Evolutionary conservation across 441 rosid species (phyloP).

Genomic region (Euphorbia celastroides): DNA sequence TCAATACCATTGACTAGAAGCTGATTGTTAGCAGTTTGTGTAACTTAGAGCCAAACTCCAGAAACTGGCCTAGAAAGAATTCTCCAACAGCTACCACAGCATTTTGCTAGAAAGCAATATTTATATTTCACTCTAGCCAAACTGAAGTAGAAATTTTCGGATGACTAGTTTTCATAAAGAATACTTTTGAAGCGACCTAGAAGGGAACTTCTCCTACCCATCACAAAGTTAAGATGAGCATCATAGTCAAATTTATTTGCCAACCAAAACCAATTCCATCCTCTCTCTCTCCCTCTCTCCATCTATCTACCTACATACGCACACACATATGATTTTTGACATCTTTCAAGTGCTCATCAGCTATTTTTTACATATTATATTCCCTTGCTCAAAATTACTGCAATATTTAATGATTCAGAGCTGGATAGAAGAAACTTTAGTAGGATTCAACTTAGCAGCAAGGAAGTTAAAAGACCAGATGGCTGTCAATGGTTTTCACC

Average conservation of each 20-base stretch:
- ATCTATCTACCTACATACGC: background rate
- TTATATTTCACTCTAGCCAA: background rate
- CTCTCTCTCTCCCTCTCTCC: no score
- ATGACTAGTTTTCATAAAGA: background rate
- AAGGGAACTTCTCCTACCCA: background rate
- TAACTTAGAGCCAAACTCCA: background rate
- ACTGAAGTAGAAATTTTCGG: background rate
- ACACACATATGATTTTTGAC: no score
- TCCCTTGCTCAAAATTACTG: background rate
- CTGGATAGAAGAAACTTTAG: background rate
- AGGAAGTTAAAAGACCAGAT: background rate
- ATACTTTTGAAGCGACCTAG: background rate
- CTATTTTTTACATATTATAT: background rate
- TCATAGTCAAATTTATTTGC: background rate
- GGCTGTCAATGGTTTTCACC: slow-evolving; percentile 4
- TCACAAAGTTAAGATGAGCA: background rate
- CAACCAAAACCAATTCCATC: background rate
- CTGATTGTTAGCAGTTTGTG: background rate
- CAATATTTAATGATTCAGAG: background rate
- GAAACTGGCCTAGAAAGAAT: background rate
- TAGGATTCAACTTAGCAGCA: background rate
- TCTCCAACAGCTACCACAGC: background rate
- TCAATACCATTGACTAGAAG: background rate
- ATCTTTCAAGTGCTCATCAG: background rate
- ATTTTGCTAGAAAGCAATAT: background rate